Conservation (phyloP, 2,329 filamentous ascomycete genomes). For the Pseudopyricularia javanii region DNA sequence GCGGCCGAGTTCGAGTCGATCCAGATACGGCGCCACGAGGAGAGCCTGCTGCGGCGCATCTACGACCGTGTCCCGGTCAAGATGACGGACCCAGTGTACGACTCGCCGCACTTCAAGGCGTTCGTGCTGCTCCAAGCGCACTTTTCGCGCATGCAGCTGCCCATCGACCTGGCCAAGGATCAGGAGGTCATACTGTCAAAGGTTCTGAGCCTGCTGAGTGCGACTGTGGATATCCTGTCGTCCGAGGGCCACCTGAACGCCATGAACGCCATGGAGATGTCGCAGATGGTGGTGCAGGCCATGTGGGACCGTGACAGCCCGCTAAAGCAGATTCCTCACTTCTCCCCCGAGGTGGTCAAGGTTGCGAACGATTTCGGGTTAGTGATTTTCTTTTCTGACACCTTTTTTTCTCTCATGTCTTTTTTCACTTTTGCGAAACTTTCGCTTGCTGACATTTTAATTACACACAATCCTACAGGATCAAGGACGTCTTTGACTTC, state of each 20-base stretch:
- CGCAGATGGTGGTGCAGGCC: constrained; percentile 95
- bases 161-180: constrained; percentile 90
- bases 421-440: too few species aligned
- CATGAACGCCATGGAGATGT: constrained; percentile 98
- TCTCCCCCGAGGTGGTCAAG: constrained; percentile 71
- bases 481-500: constrained; percentile 94
- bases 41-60: constrained; percentile 74
- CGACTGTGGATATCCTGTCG: constrained; percentile 87
- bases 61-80: constrained; percentile 94
- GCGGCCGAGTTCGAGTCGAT: constrained; percentile 94
- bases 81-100: constrained; percentile 74
- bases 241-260: constrained; percentile 94
- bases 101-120: constrained; percentile 96
- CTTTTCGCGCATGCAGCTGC: constrained; percentile 93
- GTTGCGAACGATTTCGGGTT: constrained; percentile 69
- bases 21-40: constrained; percentile 87
- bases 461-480: constrained; percentile 36
- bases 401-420: too few species aligned
- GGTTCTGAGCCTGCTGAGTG: constrained; percentile 76
- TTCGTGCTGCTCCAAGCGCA: constrained; percentile 96
- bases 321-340: constrained; percentile 95
- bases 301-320: constrained; percentile 99
- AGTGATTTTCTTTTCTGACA: constrained; percentile 16
- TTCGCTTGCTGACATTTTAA: too few species aligned
- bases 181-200: constrained; percentile 81